Conservation (phyloP, 495 filamentous ascomycete species). For the Neurospora tetrasperma region DNA sequence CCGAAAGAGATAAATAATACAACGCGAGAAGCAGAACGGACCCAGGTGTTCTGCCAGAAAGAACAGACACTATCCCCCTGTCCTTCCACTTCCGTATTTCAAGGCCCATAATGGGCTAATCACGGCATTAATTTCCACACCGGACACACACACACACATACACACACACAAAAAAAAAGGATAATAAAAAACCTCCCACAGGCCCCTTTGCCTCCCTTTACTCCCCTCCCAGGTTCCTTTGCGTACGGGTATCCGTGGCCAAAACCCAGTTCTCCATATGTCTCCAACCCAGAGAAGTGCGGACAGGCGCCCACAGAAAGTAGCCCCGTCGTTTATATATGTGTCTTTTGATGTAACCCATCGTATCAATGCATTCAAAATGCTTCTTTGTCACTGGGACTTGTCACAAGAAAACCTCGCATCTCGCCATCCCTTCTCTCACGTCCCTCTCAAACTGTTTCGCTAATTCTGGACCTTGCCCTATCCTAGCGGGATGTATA, state of each 20-base stretch:
- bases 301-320: background rate
- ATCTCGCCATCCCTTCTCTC: background rate
- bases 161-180: background rate
- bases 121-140: background rate
- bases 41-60: background rate
- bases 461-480: background rate
- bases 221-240: background rate
- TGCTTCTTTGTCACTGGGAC: background rate
- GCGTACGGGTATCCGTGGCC: background rate
- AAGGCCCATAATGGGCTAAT: background rate
- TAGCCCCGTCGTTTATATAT: background rate
- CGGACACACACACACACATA: background rate
- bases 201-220: background rate
- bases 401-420: background rate
- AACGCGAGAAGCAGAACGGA: background rate
- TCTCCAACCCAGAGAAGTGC: background rate
- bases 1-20: background rate
- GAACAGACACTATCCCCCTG: background rate
- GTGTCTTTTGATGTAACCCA: background rate
- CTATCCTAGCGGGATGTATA: background rate
- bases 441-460: background rate
- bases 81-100: background rate
- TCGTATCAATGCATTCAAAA: background rate
- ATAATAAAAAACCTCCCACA: background rate
- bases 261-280: background rate